Evolutionary conservation across 805 yeast species (phyloP), one percentile per base, ranked within the genome.

Genomic region (Spathaspora hagerdaliae): DNA sequence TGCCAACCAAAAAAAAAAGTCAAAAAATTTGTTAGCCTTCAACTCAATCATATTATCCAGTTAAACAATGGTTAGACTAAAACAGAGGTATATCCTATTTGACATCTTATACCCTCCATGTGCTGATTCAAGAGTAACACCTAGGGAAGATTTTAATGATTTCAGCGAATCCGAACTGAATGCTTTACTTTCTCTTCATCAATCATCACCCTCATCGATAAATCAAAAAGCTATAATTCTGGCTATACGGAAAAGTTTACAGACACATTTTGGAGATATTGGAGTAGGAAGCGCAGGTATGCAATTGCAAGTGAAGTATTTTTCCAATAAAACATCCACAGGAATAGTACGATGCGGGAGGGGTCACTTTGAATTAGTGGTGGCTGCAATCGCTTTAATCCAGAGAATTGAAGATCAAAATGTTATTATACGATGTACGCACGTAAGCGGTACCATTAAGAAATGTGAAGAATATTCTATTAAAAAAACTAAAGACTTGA

Each of bases 371-470:
- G 79, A 82, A 38, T 54, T 77, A 3, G 78, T 88, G 1, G 69
- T 87, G 46, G 87, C 85, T 0, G 87, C 96, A 0, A 60, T 92
- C 49, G 67, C 81, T 1, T 60, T 82, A 40, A 77, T 84, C 9
- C 71, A 70, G 35, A 65, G 67, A 27, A 55, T 89, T 2, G 81
- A 74, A 13, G 80, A 75, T 19, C 57, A 58, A 29, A 64, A 66
- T 6, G 77, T 81, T 5, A 74, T 85, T 9, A 61, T 90, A 12
- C 72, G 82, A 44, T 83, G 87, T 27, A 65, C 77, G 5, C 85
- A 84, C 46, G 81, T 87, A 0, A 83, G 96, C 57, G 98, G 97
- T 0, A 89, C 97, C 0, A 90, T 91, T 31, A 83, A 82, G 59
- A 88, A 87, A 58, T 79, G 95, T 51, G 96, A 91, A 59, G 77